Conservation (phyloP, 805 yeast genomes). For the Diddensiella santjacobensis region DNA sequence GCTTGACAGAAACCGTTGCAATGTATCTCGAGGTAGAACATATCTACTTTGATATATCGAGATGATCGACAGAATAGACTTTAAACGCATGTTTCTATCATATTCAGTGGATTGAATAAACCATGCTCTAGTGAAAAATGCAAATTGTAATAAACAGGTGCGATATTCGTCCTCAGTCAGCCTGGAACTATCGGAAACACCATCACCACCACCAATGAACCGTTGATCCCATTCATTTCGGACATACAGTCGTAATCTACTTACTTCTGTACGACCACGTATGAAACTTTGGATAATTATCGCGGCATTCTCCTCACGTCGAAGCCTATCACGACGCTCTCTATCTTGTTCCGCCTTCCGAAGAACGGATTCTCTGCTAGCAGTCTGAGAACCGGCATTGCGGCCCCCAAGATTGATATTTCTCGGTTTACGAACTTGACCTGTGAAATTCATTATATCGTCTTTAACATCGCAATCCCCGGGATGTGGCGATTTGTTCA, state of each 20-base stretch:
- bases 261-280: constrained; percentile 39
- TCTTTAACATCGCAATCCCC: no score
- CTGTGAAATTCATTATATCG: constrained; percentile 58
- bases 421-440: constrained; percentile 55
- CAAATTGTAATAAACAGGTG: not conserved
- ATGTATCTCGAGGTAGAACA: not conserved
- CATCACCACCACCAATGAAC: constrained; percentile 3
- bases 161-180: not conserved
- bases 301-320: constrained; percentile 50
- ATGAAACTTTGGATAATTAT: constrained; percentile 47
- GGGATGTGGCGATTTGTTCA: no score
- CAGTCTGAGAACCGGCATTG: constrained; percentile 29
- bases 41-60: not conserved
- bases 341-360: constrained; percentile 65
- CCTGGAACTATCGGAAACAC: not conserved
- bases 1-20: not conserved
- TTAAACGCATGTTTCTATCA: not conserved
- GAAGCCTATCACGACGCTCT: constrained; percentile 54
- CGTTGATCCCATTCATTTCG: constrained; percentile 31
- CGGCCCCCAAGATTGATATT: constrained; percentile 62
- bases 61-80: not conserved
- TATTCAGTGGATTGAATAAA: not conserved
- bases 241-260: constrained; percentile 29
- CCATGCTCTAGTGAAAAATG: not conserved
- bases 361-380: constrained; percentile 42